Evolutionary conservation across 73 alveolate species (phyloP).

Genomic region (Symbiodinium pilosum): DNA sequence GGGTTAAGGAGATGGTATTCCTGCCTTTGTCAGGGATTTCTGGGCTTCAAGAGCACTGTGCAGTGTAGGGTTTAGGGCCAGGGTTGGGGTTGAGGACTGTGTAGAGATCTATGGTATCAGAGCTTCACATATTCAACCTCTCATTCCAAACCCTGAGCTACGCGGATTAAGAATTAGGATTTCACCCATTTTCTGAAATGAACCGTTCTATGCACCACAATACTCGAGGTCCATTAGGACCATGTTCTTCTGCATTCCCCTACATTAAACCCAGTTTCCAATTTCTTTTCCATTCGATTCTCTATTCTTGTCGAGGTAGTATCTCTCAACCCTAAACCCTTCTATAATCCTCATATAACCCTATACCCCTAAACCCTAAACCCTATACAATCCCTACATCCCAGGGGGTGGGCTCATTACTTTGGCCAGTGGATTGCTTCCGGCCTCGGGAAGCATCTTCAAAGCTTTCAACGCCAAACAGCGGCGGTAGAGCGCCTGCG

Average conservation of each 20-base stretch:
- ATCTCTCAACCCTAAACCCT: not conserved
- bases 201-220: too few relatives aligned
- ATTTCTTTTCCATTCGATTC: too few relatives aligned
- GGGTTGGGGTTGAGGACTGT: not conserved
- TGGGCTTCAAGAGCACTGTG: not conserved
- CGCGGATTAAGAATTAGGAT: too few relatives aligned
- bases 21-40: not conserved
- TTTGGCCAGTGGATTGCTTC: not conserved
- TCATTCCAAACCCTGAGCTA: not conserved
- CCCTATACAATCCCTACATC: not conserved
- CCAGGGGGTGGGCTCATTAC: too few relatives aligned
- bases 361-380: not conserved
- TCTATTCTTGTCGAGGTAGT: too few relatives aligned
- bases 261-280: not conserved
- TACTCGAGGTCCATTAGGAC: too few relatives aligned
- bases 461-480: slow-evolving; percentile 57
- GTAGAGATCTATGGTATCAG: too few relatives aligned
- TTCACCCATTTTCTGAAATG: too few relatives aligned
- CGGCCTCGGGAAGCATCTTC: slow-evolving; percentile 71
- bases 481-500: slow-evolving; percentile 71
- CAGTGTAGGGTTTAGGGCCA: not conserved
- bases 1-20: not conserved
- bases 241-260: too few relatives aligned
- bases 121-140: not conserved
- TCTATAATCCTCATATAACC: too few relatives aligned